These are phyloP conservation scores for Suhomyces chickasaworum DNA, from an alignment of 1,139 yeast genomes.

Conservation along the genomic window DNA sequence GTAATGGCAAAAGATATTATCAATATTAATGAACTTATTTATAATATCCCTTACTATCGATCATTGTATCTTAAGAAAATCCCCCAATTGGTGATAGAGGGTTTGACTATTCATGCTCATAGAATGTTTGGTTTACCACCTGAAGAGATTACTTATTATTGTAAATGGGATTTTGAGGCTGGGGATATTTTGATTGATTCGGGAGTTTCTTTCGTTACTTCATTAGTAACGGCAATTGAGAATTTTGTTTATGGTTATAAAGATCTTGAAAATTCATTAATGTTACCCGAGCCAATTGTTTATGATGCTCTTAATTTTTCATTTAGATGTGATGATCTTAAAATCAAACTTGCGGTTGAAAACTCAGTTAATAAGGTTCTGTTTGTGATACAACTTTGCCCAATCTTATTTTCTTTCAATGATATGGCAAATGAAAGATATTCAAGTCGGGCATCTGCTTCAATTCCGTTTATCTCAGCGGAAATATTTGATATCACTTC, in stretches of 20 bases:
- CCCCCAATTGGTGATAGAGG: constrained; percentile 59
- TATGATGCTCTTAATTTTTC: constrained; percentile 70
- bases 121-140: constrained; percentile 94
- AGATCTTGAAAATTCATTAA: constrained; percentile 75
- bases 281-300: constrained; percentile 55
- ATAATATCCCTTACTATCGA: constrained; percentile 31
- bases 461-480: constrained; percentile 48
- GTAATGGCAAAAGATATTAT: constrained; percentile 13
- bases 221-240: constrained; percentile 43
- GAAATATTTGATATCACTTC: constrained; percentile 27
- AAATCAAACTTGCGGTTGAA: constrained; percentile 25
- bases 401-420: constrained; percentile 52
- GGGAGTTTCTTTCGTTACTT: constrained; percentile 48
- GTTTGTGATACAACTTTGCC: constrained; percentile 31
- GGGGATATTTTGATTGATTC: constrained; percentile 62
- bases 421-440: constrained; percentile 74
- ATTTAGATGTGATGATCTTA: constrained; percentile 43
- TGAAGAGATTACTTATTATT: constrained; percentile 78
- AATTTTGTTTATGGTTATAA: constrained; percentile 63
- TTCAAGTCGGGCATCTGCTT: constrained; percentile 54
- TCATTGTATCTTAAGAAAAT: constrained; percentile 21
- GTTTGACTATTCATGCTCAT: constrained; percentile 76
- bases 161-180: constrained; percentile 83
- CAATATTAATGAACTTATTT: constrained; percentile 21
- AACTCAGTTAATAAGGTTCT: constrained; percentile 19